Conservation (phyloP, 306 rosid genomes). For the Macrotyloma uniflorum region DNA sequence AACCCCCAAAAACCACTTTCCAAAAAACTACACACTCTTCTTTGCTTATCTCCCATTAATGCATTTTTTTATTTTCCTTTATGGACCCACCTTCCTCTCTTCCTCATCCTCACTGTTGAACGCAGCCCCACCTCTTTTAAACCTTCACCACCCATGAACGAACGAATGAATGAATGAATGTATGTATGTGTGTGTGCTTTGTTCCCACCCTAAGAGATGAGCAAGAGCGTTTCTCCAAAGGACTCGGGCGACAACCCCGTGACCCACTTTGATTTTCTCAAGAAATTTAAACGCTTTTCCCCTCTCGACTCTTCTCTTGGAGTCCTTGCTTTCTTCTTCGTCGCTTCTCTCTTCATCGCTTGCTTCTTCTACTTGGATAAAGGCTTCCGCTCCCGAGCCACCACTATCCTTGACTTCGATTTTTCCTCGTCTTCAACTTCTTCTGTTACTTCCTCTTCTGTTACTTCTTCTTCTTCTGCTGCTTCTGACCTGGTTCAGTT, state of each 20-base stretch:
- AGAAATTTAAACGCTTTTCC: constrained; percentile 65
- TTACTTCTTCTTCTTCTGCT: neutral
- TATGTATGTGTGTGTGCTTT: neutral
- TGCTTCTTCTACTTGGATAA: constrained; percentile 64
- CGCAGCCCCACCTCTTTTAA: neutral
- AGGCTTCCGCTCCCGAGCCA: constrained; percentile 45
- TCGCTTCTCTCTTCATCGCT: constrained; percentile 51
- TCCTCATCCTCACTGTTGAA: neutral
- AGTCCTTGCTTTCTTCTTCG: constrained; percentile 53
- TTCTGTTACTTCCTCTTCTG: neutral
- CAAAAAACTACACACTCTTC: neutral
- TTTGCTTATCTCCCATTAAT: neutral
- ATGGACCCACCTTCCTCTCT: neutral
- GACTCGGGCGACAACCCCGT: constrained; percentile 34
- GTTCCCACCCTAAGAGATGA: constrained; percentile 36
- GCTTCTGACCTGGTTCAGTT: constrained; percentile 41
- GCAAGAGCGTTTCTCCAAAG: constrained; percentile 37
- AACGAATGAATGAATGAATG: constrained; percentile 20
- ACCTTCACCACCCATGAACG: neutral
- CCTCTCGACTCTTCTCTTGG: constrained; percentile 65
- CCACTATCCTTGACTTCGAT: constrained; percentile 38
- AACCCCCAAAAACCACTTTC: neutral
- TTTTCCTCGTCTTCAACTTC: constrained; percentile 19
- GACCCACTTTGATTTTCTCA: constrained; percentile 57
- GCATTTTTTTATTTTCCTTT: neutral